phyloP scores from a whole-genome alignment of 2,329 filamentous ascomycete genomes.

The Penicillium sp. region DNA sequence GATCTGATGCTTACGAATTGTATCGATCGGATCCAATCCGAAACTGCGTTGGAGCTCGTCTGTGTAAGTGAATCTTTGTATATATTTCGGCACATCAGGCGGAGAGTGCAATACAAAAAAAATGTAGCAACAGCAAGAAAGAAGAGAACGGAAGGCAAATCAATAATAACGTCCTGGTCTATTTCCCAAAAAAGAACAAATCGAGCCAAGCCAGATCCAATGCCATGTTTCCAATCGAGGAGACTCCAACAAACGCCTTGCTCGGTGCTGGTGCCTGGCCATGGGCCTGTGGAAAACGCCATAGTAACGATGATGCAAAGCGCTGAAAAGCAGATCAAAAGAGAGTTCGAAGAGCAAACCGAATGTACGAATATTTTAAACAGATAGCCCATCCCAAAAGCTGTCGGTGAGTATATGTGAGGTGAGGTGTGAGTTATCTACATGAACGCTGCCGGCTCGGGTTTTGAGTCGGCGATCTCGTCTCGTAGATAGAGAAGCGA shows the following conservation, averaged over 20 bases:
- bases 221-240: conserved; percentile 3
- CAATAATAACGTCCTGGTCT: conserved; percentile 9
- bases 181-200: not conserved
- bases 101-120: not conserved
- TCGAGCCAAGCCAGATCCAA: conserved; percentile 8
- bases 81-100: conserved; percentile 10
- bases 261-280: conserved; percentile 9
- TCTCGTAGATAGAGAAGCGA: conserved; percentile 68
- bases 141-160: not conserved
- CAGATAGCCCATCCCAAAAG: not conserved
- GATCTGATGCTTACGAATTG: not conserved
- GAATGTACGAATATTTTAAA: not conserved
- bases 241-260: conserved; percentile 6
- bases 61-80: not conserved
- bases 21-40: not conserved
- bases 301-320: conserved; percentile 13
- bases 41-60: not conserved
- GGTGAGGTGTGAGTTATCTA: conserved; percentile 10
- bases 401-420: not conserved
- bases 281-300: conserved; percentile 1
- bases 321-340: conserved; percentile 30
- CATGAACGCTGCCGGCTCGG: conserved; percentile 23
- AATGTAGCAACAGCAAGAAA: not conserved
- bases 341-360: not conserved
- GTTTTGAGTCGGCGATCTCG: conserved; percentile 25